These are phyloP conservation scores for Passalora sequoiae DNA, from an alignment of 2,329 filamentous ascomycete genomes.

Conservation along the genomic window DNA sequence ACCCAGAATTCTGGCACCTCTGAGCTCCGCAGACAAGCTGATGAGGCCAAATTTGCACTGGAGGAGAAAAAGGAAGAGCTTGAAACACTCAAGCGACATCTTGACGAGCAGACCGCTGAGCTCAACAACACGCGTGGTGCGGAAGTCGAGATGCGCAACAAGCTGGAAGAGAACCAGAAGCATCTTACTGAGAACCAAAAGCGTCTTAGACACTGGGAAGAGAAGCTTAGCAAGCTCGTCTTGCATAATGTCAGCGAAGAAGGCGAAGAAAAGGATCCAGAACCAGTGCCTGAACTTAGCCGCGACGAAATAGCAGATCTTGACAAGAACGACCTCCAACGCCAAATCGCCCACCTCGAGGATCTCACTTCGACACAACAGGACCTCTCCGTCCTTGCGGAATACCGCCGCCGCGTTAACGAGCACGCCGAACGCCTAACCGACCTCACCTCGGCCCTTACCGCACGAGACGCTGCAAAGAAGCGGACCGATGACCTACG, in stretches of 20 bases:
- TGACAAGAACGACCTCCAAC: conserved; percentile 58
- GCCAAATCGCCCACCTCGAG: conserved; percentile 61
- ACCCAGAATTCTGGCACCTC: conserved; percentile 72
- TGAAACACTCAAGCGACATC: conserved; percentile 69
- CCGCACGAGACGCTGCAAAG: conserved; percentile 78
- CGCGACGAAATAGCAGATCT: conserved; percentile 62
- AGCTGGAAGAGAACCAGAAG: conserved; percentile 94
- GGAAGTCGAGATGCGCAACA: conserved; percentile 98
- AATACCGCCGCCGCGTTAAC: conserved; percentile 80
- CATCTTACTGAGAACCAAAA: conserved; percentile 79
- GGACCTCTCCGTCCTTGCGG: conserved; percentile 80
- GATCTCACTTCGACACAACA: conserved; percentile 81
- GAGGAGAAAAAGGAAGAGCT: conserved; percentile 76
- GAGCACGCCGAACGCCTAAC: conserved; percentile 77
- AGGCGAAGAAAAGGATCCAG: conserved; percentile 50
- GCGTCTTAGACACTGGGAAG: conserved; percentile 76
- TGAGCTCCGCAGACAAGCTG: conserved; percentile 65
- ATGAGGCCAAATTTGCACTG: conserved; percentile 73
- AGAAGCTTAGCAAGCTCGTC: conserved; percentile 77
- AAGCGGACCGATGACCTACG: conserved; percentile 88
- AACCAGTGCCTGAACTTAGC: conserved; percentile 72
- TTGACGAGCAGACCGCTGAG: conserved; percentile 79
- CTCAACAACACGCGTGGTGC: conserved; percentile 82
- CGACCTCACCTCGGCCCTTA: conserved; percentile 74
- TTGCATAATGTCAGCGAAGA: conserved; percentile 68